Base-by-base conservation (phyloP, 116 monocot genomes). In the Cymodocea nodosa region DNA sequence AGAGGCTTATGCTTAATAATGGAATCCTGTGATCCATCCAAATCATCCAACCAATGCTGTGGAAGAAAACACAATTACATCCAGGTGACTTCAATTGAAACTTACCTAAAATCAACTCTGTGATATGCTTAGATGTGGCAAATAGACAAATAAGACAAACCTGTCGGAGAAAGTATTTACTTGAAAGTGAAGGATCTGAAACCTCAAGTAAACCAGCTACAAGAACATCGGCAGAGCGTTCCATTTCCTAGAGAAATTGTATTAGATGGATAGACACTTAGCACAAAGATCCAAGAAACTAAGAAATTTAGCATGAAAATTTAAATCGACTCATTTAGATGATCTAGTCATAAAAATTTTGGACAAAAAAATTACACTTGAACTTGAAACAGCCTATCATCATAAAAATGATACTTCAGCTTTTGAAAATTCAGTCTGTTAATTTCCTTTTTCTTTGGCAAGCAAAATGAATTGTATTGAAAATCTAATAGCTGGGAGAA, bases 181-280 rank as follows among this genome's bases (percentile, higher is more conserved):
- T 83, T 62, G 91, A 81, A 20, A 85, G 74, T 56, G 87, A 87
- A 66, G 95, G 95, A 82, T 95, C 87, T 58, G 95, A 71, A 70
- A 85, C 85, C 63, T 95, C 95, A 58, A 95, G 83, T 74, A 95
- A 82, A 70, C 95, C 95, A 78, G 91, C 87, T 49, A 91, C 90
- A 64, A 95, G 87, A 56, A 95, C 79, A 77, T 95, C 95, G 72
- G 91, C 87, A 72, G 95, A 95, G 9, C 87, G 87, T 66, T 95
- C 95, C 95, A 95, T 95, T 72, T 95, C 95, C 95, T 95, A 56
- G 19, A 77, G 14, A 23, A 52, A 75, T 19, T 44, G 60, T 54
- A 72, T 62, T 22, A 48, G 50, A 64, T 66, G n/a, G 54, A 49
- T 50, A 75, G 50, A 53, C 0, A 49, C 22, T 64, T 58, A 23